These are phyloP conservation scores for Aspergillus mulundensis DNA, from an alignment of 495 filamentous ascomycete genomes.

Conservation along the genomic window DNA sequence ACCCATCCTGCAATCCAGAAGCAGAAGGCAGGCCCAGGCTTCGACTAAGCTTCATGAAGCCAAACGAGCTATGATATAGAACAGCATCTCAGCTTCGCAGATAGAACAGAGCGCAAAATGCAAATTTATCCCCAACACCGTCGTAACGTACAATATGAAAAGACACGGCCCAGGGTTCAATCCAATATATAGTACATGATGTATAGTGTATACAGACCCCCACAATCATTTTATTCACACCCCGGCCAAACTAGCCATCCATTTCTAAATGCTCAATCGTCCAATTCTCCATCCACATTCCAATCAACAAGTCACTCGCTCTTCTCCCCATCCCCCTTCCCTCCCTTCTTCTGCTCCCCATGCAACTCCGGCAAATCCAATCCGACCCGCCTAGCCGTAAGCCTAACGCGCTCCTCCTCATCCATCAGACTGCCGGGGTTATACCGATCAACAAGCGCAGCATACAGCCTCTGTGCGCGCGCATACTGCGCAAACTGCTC, in stretches of 20 bases:
- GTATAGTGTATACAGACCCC: background rate
- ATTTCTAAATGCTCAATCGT: no score
- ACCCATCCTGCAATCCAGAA: background rate
- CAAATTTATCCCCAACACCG: conserved; percentile 3
- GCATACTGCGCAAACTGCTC: conserved; percentile 78
- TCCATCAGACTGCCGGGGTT: conserved; percentile 84
- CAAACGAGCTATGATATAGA: background rate
- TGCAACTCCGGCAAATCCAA: conserved; percentile 68
- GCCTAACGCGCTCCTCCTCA: conserved; percentile 75
- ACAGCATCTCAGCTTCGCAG: background rate
- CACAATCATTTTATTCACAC: no score
- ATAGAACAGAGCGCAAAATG: background rate
- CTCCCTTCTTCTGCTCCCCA: conserved; percentile 12
- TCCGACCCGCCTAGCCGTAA: conserved; percentile 84
- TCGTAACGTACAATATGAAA: background rate
- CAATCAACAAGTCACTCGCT: background rate
- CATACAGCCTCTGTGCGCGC: conserved; percentile 76
- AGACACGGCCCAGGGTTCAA: background rate
- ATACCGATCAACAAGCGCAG: conserved; percentile 77
- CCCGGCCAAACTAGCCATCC: no score
- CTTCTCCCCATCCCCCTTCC: conserved; percentile 1
- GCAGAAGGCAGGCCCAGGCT: conserved; percentile 6
- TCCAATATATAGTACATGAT: background rate
- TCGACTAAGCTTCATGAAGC: background rate
- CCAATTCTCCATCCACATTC: background rate